A percentile compares a stretch with the other conserved stretches of the same genome.
Evolutionary conservation across 352 stramenopile genomes (phyloP).

Genomic region (Phytophthora cactorum): DNA sequence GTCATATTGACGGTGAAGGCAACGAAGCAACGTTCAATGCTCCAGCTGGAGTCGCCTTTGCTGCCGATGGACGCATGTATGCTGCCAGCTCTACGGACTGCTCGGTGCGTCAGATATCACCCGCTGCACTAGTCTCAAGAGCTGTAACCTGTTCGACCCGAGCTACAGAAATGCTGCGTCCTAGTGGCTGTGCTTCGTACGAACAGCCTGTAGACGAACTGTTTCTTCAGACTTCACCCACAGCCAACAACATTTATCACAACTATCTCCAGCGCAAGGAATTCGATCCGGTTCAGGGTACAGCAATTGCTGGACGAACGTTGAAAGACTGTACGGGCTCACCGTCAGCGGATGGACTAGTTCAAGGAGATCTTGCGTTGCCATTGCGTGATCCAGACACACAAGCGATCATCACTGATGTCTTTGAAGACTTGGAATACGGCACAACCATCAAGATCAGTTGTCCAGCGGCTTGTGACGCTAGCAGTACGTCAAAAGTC

Average conservation of each 20-base stretch:
- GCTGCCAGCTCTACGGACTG: conserved; percentile 92
- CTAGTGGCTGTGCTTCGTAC: conserved; percentile 95
- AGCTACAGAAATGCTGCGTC: conserved; percentile 85
- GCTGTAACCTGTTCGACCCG: conserved; percentile 79
- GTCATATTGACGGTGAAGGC: conserved; percentile 87
- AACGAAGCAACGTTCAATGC: conserved; percentile 91
- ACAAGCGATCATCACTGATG: conserved; percentile 25
- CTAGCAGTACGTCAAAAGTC: conserved; percentile 31
- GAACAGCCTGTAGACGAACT: conserved; percentile 91
- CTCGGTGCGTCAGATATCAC: conserved; percentile 86
- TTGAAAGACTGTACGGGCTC: conserved; percentile 93
- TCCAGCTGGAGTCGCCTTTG: conserved; percentile 88
- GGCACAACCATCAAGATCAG: conserved; percentile 87
- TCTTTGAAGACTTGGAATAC: conserved; percentile 90
- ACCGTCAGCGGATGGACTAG: conserved; percentile 83
- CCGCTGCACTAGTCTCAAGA: conserved; percentile 69
- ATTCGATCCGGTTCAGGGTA: conserved; percentile 48
- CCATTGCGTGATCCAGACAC: conserved; percentile 33
- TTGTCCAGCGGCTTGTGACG: conserved; percentile 73
- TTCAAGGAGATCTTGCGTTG: conserved; percentile 68
- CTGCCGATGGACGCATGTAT: conserved; percentile 88
- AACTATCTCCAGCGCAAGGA: conserved; percentile 76
- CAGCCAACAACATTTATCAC: conserved; percentile 94
- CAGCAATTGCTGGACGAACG: conserved; percentile 61
- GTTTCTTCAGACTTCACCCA: conserved; percentile 77